Conservation (phyloP, 441 rosid genomes). For the Flueggea neowawraea region DNA sequence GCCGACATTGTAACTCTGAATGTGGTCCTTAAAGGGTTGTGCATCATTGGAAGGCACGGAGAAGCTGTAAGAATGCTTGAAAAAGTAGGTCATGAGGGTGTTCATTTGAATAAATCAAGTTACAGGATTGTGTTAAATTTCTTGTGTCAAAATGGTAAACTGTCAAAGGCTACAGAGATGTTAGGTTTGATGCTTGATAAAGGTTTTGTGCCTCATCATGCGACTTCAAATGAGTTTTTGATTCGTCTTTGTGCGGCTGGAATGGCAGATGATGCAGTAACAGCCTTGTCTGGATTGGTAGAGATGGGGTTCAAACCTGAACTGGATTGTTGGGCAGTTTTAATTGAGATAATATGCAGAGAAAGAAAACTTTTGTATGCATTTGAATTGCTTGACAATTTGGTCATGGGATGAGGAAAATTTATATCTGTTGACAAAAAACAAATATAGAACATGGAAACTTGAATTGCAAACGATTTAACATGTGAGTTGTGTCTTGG, state of each 20-base stretch:
- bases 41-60: slow-evolving; percentile 48
- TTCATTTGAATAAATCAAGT: slow-evolving; percentile 66
- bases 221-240: slow-evolving; percentile 72
- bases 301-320: slow-evolving; percentile 65
- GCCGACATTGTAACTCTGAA: slow-evolving; percentile 72
- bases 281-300: slow-evolving; percentile 36
- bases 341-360: slow-evolving; percentile 53
- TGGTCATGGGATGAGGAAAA: slow-evolving; percentile 5
- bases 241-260: slow-evolving; percentile 48
- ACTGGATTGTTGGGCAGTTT: slow-evolving; percentile 51
- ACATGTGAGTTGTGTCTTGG: too few relatives aligned
- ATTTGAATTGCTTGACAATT: slow-evolving; percentile 56
- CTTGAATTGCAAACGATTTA: too few relatives aligned
- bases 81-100: slow-evolving; percentile 46
- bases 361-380: slow-evolving; percentile 63
- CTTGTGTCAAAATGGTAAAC: slow-evolving; percentile 48
- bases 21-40: slow-evolving; percentile 68
- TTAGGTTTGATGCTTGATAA: slow-evolving; percentile 55
- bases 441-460: too few relatives aligned
- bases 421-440: too few relatives aligned
- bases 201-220: slow-evolving; percentile 69
- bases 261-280: slow-evolving; percentile 45
- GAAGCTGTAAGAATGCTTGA: slow-evolving; percentile 66
- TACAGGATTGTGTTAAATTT: slow-evolving; percentile 75
- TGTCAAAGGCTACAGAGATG: slow-evolving; percentile 52